A percentile compares a stretch with the other conserved stretches of the same genome.
These are phyloP conservation scores for Diutina ranongensis DNA, from an alignment of 1,139 yeast genomes.

Conservation along the genomic window DNA sequence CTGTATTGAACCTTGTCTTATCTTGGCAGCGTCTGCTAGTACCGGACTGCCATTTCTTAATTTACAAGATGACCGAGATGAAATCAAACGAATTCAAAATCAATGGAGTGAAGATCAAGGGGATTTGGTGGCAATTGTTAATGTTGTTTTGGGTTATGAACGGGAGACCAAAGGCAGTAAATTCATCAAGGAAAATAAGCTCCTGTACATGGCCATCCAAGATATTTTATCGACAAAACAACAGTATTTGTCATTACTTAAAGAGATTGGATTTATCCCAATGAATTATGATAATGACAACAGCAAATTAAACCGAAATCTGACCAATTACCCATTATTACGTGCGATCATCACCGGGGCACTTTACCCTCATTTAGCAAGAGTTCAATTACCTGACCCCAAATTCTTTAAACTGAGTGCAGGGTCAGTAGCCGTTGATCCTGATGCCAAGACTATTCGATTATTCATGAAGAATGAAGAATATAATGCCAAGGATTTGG, in stretches of 20 bases:
- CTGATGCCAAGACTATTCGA: constrained; percentile 65
- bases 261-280: constrained; percentile 70
- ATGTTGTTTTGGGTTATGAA: constrained; percentile 43
- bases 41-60: constrained; percentile 64
- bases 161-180: constrained; percentile 20
- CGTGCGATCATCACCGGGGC: constrained; percentile 70
- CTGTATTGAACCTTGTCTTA: constrained; percentile 62
- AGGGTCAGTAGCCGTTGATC: constrained; percentile 78
- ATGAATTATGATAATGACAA: constrained; percentile 21
- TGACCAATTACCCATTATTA: constrained; percentile 37
- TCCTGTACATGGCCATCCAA: constrained; percentile 54
- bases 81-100: constrained; percentile 40
- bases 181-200: constrained; percentile 48
- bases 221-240: constrained; percentile 62
- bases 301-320: constrained; percentile 35
- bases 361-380: constrained; percentile 70
- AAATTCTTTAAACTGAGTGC: constrained; percentile 57
- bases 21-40: constrained; percentile 66
- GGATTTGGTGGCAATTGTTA: constrained; percentile 59
- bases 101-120: constrained; percentile 38
- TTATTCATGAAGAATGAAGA: constrained; percentile 58
- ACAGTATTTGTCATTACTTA: constrained; percentile 57
- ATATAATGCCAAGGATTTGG: constrained; percentile 10
- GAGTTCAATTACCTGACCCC: constrained; percentile 74
- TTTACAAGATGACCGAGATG: constrained; percentile 52